Evolutionary conservation across 108 stramenopile species (phyloP), one percentile per base, ranked within the genome.

Genomic region (Asterionellopsis glacialis): DNA sequence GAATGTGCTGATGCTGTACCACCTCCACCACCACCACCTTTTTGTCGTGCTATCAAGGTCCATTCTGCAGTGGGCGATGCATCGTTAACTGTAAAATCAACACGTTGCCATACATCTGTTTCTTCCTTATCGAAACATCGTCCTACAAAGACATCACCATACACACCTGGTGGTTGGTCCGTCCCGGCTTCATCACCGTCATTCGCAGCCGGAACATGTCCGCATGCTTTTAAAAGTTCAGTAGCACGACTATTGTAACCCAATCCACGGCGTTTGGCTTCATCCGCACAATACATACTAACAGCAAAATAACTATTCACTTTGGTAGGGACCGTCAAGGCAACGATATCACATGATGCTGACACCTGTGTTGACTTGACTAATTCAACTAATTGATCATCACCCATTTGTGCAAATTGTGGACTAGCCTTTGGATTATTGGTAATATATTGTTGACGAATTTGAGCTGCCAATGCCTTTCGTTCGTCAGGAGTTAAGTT

Each of bases 121-220:
- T 39, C 59, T 66, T 90, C 89, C 48, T 87, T 71, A 70, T 90
- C 89, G 19, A 70, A 63, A 59, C 77, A 85, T 45, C 89, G 52
- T 48, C 85, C 83, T 0, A 90, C 85, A 64, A 90, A 90, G 38
- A 75, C 83, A 59, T 90, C 89, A 9, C 89, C 89, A 45, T 72
- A 80, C 1, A 90, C 63, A 0, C 79, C 83, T 23, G 72, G 72
- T 24, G 67, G 57, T 14, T 65, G 49, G 18, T 69, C 70, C n/a
- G n/a, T n/a, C n/a, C n/a, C n/a, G n/a, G n/a, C n/a, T 6, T 56
- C 79, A 10, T 9, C 49, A 49, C 11, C 50, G 6, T 49, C 57
- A 27, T 0, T 27, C 0, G 54, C 25, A 18, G 66, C 50, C 38
- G 59, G 49, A n/a, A 50, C 52, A 59, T 90, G 82, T 38, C 89